Conservation (phyloP, 129 eudicot genomes). For the Lonicera japonica region DNA sequence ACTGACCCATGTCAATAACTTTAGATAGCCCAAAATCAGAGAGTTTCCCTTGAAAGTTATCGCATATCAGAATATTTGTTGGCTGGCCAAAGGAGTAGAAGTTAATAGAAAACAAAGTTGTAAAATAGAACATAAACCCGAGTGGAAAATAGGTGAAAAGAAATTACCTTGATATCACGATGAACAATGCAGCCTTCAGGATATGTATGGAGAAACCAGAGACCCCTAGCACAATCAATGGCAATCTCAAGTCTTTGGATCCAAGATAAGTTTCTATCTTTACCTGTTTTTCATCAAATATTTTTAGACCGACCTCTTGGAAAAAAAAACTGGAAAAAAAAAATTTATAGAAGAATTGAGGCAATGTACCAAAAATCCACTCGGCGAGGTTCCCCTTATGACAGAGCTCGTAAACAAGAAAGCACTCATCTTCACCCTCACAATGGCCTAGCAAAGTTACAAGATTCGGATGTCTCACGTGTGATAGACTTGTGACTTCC, state of each 20-base stretch:
- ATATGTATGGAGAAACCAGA: constrained; percentile 72
- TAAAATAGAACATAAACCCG: background rate
- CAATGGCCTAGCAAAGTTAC: constrained; percentile 64
- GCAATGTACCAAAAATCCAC: constrained; percentile 57
- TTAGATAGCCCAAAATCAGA: constrained; percentile 82
- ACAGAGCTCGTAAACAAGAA: constrained; percentile 74
- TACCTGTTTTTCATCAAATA: constrained; percentile 20
- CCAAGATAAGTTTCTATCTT: constrained; percentile 59
- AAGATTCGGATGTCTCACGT: constrained; percentile 70
- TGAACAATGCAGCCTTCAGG: constrained; percentile 81
- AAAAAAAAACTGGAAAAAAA: no score
- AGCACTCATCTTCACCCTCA: constrained; percentile 64
- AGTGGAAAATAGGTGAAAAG: background rate
- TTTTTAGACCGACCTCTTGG: background rate
- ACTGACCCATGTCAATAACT: constrained; percentile 51
- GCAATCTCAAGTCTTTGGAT: constrained; percentile 66
- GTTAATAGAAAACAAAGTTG: background rate
- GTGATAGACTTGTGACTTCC: constrained; percentile 65
- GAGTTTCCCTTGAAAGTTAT: constrained; percentile 65
- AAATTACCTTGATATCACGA: constrained; percentile 69
- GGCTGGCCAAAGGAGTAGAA: constrained; percentile 38
- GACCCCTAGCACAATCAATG: constrained; percentile 76
- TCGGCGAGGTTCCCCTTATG: constrained; percentile 77
- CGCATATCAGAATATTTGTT: constrained; percentile 60
- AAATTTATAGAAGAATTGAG: background rate